A percentile compares a stretch with the other conserved stretches of the same genome.
These are phyloP conservation scores for Pyrenochaeta sp. DNA, from an alignment of 2,329 filamentous ascomycete genomes.

Conservation along the genomic window DNA sequence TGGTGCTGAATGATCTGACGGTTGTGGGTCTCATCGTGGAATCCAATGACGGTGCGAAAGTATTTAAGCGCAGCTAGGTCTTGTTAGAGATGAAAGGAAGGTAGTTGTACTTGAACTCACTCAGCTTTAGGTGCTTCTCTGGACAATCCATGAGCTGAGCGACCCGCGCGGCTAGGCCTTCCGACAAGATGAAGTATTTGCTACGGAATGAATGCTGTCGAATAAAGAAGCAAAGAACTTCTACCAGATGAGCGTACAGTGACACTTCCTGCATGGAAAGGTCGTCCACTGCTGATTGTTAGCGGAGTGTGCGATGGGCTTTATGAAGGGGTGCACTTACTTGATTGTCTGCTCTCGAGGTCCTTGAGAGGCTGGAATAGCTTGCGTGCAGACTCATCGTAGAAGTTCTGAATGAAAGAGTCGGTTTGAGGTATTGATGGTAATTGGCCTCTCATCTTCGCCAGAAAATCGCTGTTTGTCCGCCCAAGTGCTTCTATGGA, in stretches of 20 bases:
- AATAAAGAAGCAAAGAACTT: constrained; percentile 93
- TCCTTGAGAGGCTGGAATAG: constrained; percentile 88
- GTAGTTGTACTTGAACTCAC: constrained; percentile 59
- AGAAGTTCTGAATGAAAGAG: constrained; percentile 85
- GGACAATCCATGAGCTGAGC: constrained; percentile 81
- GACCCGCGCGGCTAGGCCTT: constrained; percentile 80
- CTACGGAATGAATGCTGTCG: constrained; percentile 86
- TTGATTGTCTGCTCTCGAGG: constrained; percentile 69
- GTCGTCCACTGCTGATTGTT: constrained; percentile 65
- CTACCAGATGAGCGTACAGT: constrained; percentile 89
- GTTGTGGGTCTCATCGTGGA: constrained; percentile 92
- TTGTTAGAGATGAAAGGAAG: constrained; percentile 14
- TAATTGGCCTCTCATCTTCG: constrained; percentile 65
- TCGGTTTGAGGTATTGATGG: constrained; percentile 75
- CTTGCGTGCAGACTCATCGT: constrained; percentile 83
- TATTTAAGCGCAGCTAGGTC: constrained; percentile 84
- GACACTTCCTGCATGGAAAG: constrained; percentile 85
- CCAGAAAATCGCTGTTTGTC: constrained; percentile 72
- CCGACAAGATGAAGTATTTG: constrained; percentile 84
- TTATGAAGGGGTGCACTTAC: constrained; percentile 49
- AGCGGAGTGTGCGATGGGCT: constrained; percentile 12
- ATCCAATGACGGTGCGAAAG: constrained; percentile 83
- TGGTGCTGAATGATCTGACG: constrained; percentile 83
- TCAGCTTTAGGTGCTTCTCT: constrained; percentile 92
- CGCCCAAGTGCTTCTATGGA: constrained; percentile 68